Conservation (phyloP, 257 asterid species). For the Primulina eburnea region DNA sequence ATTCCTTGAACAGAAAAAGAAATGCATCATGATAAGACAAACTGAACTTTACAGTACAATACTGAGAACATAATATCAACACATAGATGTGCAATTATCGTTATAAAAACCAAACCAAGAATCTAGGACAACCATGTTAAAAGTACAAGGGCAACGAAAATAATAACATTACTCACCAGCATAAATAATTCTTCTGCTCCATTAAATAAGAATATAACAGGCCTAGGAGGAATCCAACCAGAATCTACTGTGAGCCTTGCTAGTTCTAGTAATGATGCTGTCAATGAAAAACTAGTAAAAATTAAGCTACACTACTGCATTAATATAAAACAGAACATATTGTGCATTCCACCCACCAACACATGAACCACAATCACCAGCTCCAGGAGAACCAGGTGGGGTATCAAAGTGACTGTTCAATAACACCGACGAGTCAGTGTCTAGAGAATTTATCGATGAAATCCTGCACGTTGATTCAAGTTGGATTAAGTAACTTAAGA, state of each 20-base stretch:
- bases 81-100: too few relatives aligned
- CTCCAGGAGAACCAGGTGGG: constrained; percentile 95
- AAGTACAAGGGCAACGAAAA: constrained; percentile 13
- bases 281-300: constrained; percentile 30
- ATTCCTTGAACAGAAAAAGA: constrained; percentile 2
- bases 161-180: constrained; percentile 61
- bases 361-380: constrained; percentile 99
- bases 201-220: constrained; percentile 86
- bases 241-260: constrained; percentile 87
- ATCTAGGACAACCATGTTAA: constrained; percentile 14
- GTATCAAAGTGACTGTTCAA: constrained; percentile 90
- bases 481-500: background rate
- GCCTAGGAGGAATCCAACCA: constrained; percentile 89
- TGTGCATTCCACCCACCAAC: constrained; percentile 62
- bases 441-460: constrained; percentile 65
- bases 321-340: constrained; percentile 4
- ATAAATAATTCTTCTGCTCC: constrained; percentile 98
- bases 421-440: constrained; percentile 74
- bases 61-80: background rate
- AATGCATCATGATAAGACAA: background rate
- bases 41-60: constrained; percentile 10
- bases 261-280: constrained; percentile 92
- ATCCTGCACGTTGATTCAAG: constrained; percentile 54
- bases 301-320: constrained; percentile 24
- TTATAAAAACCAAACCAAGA: constrained; percentile 12